Conservation (phyloP, 2,329 filamentous ascomycete genomes). For the Juglanconis juglandina region DNA sequence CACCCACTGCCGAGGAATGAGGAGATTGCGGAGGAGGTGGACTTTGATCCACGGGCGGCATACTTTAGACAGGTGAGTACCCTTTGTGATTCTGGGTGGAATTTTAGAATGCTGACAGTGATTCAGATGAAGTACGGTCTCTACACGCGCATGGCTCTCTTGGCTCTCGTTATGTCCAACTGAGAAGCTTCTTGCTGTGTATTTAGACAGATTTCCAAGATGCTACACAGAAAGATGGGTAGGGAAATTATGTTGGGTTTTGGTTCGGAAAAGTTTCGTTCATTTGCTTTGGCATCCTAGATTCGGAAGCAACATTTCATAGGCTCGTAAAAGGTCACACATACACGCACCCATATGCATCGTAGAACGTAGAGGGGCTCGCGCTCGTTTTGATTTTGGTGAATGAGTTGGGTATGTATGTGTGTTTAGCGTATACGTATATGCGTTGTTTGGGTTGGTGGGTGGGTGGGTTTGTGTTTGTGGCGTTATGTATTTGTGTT, state of each 20-base stretch:
- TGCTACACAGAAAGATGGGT: background rate
- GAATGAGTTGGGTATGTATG: background rate
- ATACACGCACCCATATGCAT: conserved; percentile 17
- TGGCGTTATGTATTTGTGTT: conserved; percentile 13
- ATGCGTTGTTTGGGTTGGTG: conserved; percentile 12
- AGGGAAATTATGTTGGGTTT: background rate
- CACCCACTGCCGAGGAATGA: conserved; percentile 92
- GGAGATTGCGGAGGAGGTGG: conserved; percentile 92
- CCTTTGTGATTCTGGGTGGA: conserved; percentile 36
- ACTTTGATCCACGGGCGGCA: conserved; percentile 92
- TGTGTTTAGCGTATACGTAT: conserved; percentile 18
- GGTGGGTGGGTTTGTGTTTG: conserved; percentile 9
- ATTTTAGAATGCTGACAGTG: conserved; percentile 9
- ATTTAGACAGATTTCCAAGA: conserved; percentile 5
- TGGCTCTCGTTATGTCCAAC: conserved; percentile 81
- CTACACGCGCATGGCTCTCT: conserved; percentile 95
- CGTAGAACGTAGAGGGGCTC: conserved; percentile 18
- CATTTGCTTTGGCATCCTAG: background rate
- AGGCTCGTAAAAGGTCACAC: conserved; percentile 22
- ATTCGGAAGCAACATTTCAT: background rate
- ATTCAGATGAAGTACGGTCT: conserved; percentile 91
- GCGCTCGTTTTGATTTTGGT: background rate
- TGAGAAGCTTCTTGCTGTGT: conserved; percentile 22
- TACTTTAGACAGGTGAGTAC: conserved; percentile 98
- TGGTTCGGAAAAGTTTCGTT: conserved; percentile 3